Base-by-base conservation (phyloP, 2,329 filamentous ascomycete genomes). In the Diaporthe batatas region DNA sequence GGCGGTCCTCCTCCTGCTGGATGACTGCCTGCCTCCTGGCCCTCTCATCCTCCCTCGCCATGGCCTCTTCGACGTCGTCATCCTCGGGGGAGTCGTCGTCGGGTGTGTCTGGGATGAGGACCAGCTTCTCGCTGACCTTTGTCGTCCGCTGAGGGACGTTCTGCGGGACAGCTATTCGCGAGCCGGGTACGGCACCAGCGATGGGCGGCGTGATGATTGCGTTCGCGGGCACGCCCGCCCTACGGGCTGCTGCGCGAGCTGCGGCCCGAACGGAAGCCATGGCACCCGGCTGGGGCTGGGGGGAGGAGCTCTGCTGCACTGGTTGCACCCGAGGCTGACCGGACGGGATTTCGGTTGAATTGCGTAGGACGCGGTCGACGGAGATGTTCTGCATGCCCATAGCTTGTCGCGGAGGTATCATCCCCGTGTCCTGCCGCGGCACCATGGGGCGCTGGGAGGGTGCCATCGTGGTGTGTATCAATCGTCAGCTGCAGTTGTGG, bases 91-190 rank as follows among this genome's bases (percentile, higher is more conserved):
- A 85, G 70, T 89, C 87, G 36, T 87, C 87, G 21, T 89, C 88
- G 4, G 87, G 86, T 1, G 95, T 93, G 79, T 98, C 96, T 0
- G 96, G 96, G 34, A 99, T 88, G 47, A 98, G 86, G 0, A 99
- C 96, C n/a, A 99, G 87, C 83, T 98, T 98, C 85, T 98, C 94
- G 81, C 94, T 98, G 76, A 97, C 92, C 82, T 98, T 98, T 36
- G 94, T 97, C 49, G 95, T 97, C 69, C 96, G 90, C 7, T 94
- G 92, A 0, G 96, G 96, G 76, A 98, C 84, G 57, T 86, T 88
- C 71, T 90, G 87, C 77, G 85, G 84, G 74, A 87, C 88, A 5
- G 68, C 68, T 62, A 74, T 70, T 79, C 72, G 75, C 81, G 81
- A 36, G 85, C 84, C 49, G 86, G 80, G 14, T 83, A 83, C 44